These are phyloP conservation scores for Botryotinia calthae DNA, from an alignment of 2,329 filamentous ascomycete species.

Conservation along the genomic window DNA sequence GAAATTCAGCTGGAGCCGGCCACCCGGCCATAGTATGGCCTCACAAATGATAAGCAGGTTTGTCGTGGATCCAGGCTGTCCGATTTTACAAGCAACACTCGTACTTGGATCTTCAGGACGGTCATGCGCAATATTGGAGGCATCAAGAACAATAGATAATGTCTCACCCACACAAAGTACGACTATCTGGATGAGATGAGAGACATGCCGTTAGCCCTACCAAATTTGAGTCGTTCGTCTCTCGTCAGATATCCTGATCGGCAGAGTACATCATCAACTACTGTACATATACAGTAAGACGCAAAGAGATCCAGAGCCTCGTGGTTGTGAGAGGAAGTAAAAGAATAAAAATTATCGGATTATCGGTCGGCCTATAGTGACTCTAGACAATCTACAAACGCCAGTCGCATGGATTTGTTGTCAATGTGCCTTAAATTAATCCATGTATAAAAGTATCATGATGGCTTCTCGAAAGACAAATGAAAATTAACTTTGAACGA, in stretches of 20 bases:
- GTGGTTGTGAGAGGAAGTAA: constrained; percentile 6
- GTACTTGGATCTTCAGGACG: constrained; percentile 17
- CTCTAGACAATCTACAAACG: constrained; percentile 17
- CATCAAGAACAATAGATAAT: neutral
- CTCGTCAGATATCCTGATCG: constrained; percentile 9
- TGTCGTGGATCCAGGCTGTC: constrained; percentile 7
- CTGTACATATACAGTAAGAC: constrained; percentile 15
- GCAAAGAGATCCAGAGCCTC: neutral
- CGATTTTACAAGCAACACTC: constrained; percentile 14
- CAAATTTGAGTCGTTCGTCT: constrained; percentile 1
- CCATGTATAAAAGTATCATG: constrained; percentile 14
- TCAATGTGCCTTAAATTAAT: constrained; percentile 20
- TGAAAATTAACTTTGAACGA: constrained; percentile 13
- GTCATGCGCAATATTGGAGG: constrained; percentile 19
- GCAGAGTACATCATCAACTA: constrained; percentile 12
- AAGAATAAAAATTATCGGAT: constrained; percentile 2
- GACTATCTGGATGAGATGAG: neutral
- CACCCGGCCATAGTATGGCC: constrained; percentile 7
- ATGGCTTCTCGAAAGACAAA: constrained; percentile 25
- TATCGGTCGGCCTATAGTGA: neutral
- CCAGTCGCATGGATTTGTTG: constrained; percentile 28
- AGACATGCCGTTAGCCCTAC: constrained; percentile 16
- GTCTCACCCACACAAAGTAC: neutral
- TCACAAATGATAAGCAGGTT: constrained; percentile 4
- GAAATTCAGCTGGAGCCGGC: constrained; percentile 14